Percentiles rank a stretch among this genome's conserved stretches.
Conservation (phyloP, 2,329 filamentous ascomycete species). For the Pleoardoris graminearum region DNA sequence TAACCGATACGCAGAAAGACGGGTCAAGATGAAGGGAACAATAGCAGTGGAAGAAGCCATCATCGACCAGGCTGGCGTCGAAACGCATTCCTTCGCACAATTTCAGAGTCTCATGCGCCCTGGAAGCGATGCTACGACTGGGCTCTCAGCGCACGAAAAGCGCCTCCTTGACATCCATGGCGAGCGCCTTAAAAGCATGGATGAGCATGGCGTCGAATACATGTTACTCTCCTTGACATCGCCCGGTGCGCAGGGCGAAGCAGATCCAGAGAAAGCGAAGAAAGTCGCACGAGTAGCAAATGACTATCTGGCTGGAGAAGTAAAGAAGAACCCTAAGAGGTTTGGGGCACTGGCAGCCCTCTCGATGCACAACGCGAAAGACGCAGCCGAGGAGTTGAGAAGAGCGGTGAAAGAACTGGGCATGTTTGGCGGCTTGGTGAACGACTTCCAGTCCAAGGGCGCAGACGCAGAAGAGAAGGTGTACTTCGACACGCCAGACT, state of each 20-base stretch:
- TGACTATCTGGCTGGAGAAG: slow-evolving; percentile 31
- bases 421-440: slow-evolving; percentile 65
- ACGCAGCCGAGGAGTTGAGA: slow-evolving; percentile 35
- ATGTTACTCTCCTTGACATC: slow-evolving; percentile 37
- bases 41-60: slow-evolving; percentile 36
- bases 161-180: slow-evolving; percentile 34
- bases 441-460: slow-evolving; percentile 40
- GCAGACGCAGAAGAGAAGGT: slow-evolving; percentile 33
- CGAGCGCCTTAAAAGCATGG: slow-evolving; percentile 31
- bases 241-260: slow-evolving; percentile 30
- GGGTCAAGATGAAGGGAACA: slow-evolving; percentile 28
- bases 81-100: slow-evolving; percentile 32
- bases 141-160: slow-evolving; percentile 29
- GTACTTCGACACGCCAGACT: slow-evolving; percentile 39
- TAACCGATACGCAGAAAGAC: too few relatives aligned
- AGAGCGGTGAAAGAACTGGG: slow-evolving; percentile 48
- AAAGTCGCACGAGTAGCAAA: slow-evolving; percentile 31
- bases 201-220: slow-evolving; percentile 36
- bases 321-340: slow-evolving; percentile 31
- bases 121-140: slow-evolving; percentile 22
- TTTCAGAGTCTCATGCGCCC: slow-evolving; percentile 31
- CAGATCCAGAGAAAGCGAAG: slow-evolving; percentile 29
- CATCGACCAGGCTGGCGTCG: slow-evolving; percentile 32
- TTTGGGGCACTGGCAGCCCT: slow-evolving; percentile 35
- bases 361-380: slow-evolving; percentile 39